Evolutionary conservation across 805 yeast species (phyloP), one percentile per base, ranked within the genome.

Genomic region (Cyberlindnera petersonii): DNA sequence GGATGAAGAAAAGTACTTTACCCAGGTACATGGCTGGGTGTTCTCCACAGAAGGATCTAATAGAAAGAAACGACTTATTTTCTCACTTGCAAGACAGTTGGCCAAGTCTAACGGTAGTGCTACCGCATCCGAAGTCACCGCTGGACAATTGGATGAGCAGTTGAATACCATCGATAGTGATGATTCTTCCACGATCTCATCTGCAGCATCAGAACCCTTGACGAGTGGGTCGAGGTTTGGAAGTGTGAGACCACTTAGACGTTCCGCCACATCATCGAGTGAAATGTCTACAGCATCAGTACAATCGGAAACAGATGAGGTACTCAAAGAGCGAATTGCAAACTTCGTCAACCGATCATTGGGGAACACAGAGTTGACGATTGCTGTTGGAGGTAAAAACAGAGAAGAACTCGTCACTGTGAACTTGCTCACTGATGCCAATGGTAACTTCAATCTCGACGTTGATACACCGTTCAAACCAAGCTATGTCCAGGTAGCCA

Each of bases 1-100:
- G 15, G 56, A 52, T 9, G 59, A 56, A 13, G 53, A 53, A 7
- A 68, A 65, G 36, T 76, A 66, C 46, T 72, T 73, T 27, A 74
- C 82, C 2, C 77, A 77, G 24, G 75, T 89, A 3, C 70, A 85
- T 31, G 96, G 96, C 6, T 76, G 84, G 73, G 69, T 76, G 9
- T 71, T 53, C 37, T 69, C 84, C 29, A 86, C 88, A 0, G 94
- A 94, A 1, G 65, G 72, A 8, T 73, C 78, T 68, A 72, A 75
- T 22, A 67, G 94, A 29, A 86, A 82, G 53, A 86, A 87, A 59
- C 65, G 80, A 42, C 58, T 89, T 31, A 66, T 89, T 23, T 58
- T 83, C 17, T 71, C 87, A 1, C 60, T 87, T 31, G 86, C 87
- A 4, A 75, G 76, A 43, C 87, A 85, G 58, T 64, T 84, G 35